Percentiles rank a stretch among this genome's conserved stretches.
Evolutionary conservation across 2,329 filamentous ascomycete genomes (phyloP).

Genomic region (Hymenoscyphus fraxineus): DNA sequence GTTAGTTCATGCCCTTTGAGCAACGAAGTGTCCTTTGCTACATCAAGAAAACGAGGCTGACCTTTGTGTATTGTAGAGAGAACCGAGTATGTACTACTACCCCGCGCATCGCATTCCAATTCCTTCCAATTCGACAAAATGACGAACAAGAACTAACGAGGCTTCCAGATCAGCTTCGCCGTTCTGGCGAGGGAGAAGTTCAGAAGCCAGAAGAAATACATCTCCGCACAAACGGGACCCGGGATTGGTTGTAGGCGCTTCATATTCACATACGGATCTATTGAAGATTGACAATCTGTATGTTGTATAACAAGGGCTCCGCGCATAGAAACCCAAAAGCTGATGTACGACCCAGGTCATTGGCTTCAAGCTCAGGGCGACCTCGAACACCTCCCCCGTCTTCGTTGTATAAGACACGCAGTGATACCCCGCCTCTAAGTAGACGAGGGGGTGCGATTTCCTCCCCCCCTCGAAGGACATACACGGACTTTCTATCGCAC

Average conservation of each 20-base stretch:
- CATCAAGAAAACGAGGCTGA: slow-evolving; percentile 19
- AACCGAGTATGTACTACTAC: slow-evolving; percentile 52
- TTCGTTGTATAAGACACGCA: slow-evolving; percentile 50
- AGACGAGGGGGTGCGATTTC: slow-evolving; percentile 49
- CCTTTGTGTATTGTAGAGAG: slow-evolving; percentile 44
- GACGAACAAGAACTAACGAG: slow-evolving; percentile 22
- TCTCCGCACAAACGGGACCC: slow-evolving; percentile 58
- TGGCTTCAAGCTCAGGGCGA: slow-evolving; percentile 58
- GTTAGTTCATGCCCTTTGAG: slow-evolving; percentile 56
- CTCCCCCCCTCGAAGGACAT: slow-evolving; percentile 68
- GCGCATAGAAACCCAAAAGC: slow-evolving; percentile 7
- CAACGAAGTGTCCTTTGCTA: slow-evolving; percentile 7
- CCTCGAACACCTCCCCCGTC: slow-evolving; percentile 71
- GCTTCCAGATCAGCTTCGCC: slow-evolving; percentile 71
- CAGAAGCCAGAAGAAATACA: slow-evolving; percentile 53
- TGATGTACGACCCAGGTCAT: slow-evolving; percentile 44
- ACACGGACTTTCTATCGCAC: slow-evolving; percentile 76
- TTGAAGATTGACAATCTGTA: slow-evolving; percentile 82
- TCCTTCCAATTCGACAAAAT: not conserved
- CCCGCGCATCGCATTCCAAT: slow-evolving; percentile 9
- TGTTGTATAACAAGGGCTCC: slow-evolving; percentile 29
- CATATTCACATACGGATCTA: slow-evolving; percentile 95
- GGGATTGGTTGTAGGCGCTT: slow-evolving; percentile 81
- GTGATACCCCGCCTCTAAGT: slow-evolving; percentile 54
- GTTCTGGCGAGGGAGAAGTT: slow-evolving; percentile 70